Conservation (phyloP, 768 basidiomycete species). For the Amanita rimosa region DNA sequence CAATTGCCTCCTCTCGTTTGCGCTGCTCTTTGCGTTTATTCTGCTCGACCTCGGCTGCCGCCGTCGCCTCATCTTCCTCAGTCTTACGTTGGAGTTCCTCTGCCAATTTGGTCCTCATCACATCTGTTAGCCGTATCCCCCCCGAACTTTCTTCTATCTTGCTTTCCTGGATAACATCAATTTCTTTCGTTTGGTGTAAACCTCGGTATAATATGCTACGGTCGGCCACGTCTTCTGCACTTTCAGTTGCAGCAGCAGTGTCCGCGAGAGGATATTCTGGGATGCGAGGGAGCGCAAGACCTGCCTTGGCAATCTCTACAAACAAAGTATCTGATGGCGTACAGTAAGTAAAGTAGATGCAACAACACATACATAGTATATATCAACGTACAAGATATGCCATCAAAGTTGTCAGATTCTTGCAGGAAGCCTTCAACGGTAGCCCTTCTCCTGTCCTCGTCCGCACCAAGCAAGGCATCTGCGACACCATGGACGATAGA, state of each 20-base stretch:
- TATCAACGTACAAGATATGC: slow-evolving; percentile 57
- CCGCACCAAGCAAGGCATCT: slow-evolving; percentile 46
- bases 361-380: too few relatives aligned
- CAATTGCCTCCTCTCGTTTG: too few relatives aligned
- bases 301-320: slow-evolving; percentile 40
- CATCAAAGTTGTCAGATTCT: slow-evolving; percentile 48
- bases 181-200: slow-evolving; percentile 36
- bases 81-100: too few relatives aligned
- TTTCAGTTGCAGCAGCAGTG: slow-evolving; percentile 10
- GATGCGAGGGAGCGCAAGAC: slow-evolving; percentile 37
- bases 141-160: slow-evolving; percentile 46
- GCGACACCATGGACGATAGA: slow-evolving; percentile 40
- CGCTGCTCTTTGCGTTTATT: too few relatives aligned
- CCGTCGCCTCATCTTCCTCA: too few relatives aligned
- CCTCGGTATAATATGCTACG: slow-evolving; percentile 27
- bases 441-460: slow-evolving; percentile 35
- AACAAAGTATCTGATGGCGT: slow-evolving; percentile 49
- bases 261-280: slow-evolving; percentile 27
- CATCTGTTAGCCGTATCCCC: too few relatives aligned
- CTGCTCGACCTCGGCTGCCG: too few relatives aligned
- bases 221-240: slow-evolving; percentile 20
- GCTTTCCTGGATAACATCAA: slow-evolving; percentile 76
- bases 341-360: slow-evolving; percentile 7
- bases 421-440: slow-evolving; percentile 47
- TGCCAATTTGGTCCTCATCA: too few relatives aligned